These are phyloP conservation scores for Geum urbanum DNA, from an alignment of 306 rosid species.

Conservation along the genomic window DNA sequence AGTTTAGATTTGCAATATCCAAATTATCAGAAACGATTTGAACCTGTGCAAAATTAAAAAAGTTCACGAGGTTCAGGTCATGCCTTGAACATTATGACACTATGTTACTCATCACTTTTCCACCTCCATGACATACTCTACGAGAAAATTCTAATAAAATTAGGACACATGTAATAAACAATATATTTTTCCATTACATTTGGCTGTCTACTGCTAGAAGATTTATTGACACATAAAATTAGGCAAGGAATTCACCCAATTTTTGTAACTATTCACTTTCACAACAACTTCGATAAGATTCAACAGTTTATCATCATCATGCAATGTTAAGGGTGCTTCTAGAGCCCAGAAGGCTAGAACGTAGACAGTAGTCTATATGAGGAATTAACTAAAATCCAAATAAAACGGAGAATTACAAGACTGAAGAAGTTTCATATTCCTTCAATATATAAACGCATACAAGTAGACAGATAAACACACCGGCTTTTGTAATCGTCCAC, in stretches of 20 bases:
- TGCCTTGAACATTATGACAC: neutral
- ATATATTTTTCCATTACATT: neutral
- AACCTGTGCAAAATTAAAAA: conserved; percentile 45
- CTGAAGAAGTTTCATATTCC: neutral
- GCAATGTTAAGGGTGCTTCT: neutral
- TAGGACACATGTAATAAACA: neutral
- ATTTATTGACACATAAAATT: too few species aligned
- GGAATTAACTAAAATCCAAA: neutral
- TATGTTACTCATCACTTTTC: too few species aligned
- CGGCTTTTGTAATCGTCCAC: conserved; percentile 93
- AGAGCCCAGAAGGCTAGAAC: conserved; percentile 1
- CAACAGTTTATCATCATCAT: neutral
- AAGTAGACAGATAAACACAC: conserved; percentile 32
- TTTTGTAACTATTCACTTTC: too few species aligned
- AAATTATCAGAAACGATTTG: conserved; percentile 60
- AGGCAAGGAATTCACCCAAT: neutral
- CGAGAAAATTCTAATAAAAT: neutral
- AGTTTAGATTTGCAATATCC: conserved; percentile 47
- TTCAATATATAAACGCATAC: neutral
- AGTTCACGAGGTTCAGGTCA: conserved; percentile 7
- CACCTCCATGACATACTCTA: neutral
- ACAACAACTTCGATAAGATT: neutral
- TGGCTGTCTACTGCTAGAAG: neutral
- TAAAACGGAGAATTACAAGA: too few species aligned
- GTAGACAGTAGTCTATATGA: neutral